Percentiles rank a stretch among this genome's conserved stretches.
Conservation (phyloP, 768 basidiomycete species). For the Tulasnella calospora region DNA sequence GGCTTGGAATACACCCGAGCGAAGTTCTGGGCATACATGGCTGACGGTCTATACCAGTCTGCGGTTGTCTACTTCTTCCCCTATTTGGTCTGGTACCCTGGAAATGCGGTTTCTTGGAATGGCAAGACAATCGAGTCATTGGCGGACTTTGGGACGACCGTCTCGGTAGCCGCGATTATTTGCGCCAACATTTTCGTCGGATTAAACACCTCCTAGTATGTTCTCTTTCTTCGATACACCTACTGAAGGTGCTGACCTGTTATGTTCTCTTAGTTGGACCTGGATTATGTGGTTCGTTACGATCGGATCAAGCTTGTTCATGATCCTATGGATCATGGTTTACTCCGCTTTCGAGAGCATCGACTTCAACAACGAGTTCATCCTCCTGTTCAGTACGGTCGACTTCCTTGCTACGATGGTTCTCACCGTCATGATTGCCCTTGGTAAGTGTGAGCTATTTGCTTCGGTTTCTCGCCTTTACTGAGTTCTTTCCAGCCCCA, state of each 20-base stretch:
- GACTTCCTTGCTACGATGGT: constrained; percentile 80
- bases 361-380: constrained; percentile 69
- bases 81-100: constrained; percentile 64
- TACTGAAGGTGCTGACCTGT: constrained; percentile 31
- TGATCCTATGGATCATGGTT: constrained; percentile 81
- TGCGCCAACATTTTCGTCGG: constrained; percentile 88
- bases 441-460: constrained; percentile 50
- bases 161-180: constrained; percentile 80
- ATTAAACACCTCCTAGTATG: constrained; percentile 83
- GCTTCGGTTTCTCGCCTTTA: neutral
- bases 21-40: constrained; percentile 94
- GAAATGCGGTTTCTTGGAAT: constrained; percentile 64
- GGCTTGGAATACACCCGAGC: constrained; percentile 86
- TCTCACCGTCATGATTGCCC: constrained; percentile 61
- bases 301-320: constrained; percentile 70
- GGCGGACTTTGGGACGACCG: constrained; percentile 87
- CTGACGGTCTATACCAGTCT: constrained; percentile 92
- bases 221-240: constrained; percentile 34
- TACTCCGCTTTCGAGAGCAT: constrained; percentile 75
- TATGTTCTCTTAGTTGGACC: constrained; percentile 55
- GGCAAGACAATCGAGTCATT: constrained; percentile 74
- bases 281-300: constrained; percentile 78
- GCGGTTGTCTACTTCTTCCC: constrained; percentile 82
- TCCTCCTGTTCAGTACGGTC: constrained; percentile 68
- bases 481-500: constrained; percentile 52